Evolutionary conservation across 352 stramenopile genomes (phyloP).

Genomic region (Globisporangium cystogenes): DNA sequence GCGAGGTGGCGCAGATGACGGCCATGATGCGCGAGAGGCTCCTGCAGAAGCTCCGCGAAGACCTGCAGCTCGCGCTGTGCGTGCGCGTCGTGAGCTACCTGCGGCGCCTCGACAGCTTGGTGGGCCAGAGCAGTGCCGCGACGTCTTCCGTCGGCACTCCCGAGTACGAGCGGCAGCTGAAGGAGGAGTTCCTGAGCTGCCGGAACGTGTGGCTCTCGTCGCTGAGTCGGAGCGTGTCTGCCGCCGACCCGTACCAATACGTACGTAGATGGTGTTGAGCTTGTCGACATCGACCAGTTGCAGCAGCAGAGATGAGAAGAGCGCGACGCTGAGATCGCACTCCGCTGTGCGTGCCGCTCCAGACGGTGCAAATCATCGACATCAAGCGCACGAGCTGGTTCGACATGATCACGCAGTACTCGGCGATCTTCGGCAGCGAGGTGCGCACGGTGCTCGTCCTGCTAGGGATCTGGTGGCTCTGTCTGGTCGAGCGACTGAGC

Average conservation of each 20-base stretch:
- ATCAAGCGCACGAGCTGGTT: conserved; percentile 88
- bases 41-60: conserved; percentile 77
- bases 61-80: conserved; percentile 75
- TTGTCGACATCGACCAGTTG: too few species aligned
- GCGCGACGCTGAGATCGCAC: not conserved
- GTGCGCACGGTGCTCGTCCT: conserved; percentile 13
- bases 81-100: conserved; percentile 79
- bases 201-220: conserved; percentile 72
- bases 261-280: conserved; percentile 18
- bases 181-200: conserved; percentile 80
- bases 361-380: conserved; percentile 86
- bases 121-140: conserved; percentile 12
- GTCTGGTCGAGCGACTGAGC: not conserved
- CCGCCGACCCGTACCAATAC: conserved; percentile 77
- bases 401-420: conserved; percentile 90
- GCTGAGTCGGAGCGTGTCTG: conserved; percentile 45
- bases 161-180: conserved; percentile 76
- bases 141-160: conserved; percentile 21
- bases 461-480: not conserved
- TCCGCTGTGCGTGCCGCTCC: not conserved
- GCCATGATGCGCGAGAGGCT: conserved; percentile 62
- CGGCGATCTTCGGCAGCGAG: conserved; percentile 84
- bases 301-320: too few species aligned
- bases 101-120: conserved; percentile 58
- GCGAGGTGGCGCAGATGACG: conserved; percentile 65